Evolutionary conservation across 2,329 filamentous ascomycete genomes (phyloP).

Genomic region (Diaporthe ampelina): DNA sequence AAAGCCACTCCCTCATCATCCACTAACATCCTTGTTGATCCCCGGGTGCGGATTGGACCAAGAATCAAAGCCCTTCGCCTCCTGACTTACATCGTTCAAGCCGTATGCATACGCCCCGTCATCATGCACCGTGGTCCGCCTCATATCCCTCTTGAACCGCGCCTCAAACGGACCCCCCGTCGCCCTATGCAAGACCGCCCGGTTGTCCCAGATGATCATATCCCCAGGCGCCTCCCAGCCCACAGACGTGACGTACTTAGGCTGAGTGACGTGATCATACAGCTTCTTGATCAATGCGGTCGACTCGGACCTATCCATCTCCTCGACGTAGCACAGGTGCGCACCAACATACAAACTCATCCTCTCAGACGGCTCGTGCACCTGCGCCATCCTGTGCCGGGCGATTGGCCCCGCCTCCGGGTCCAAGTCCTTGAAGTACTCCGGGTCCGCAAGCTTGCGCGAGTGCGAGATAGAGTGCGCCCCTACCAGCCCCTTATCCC

Average conservation of each 20-base stretch:
- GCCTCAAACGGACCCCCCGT: slow-evolving; percentile 62
- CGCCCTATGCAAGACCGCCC: slow-evolving; percentile 67
- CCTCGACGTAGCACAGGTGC: slow-evolving; percentile 67
- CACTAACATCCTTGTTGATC: neutral
- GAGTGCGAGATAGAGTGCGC: slow-evolving; percentile 67
- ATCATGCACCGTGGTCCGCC: slow-evolving; percentile 69
- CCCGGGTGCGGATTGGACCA: slow-evolving; percentile 19
- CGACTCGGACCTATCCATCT: slow-evolving; percentile 48
- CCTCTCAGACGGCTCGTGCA: slow-evolving; percentile 64
- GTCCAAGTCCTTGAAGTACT: slow-evolving; percentile 61
- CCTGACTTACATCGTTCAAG: slow-evolving; percentile 47
- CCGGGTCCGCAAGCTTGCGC: slow-evolving; percentile 64
- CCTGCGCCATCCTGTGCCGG: slow-evolving; percentile 64
- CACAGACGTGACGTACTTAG: slow-evolving; percentile 60
- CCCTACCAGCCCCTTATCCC: slow-evolving; percentile 56
- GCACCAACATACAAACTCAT: slow-evolving; percentile 67
- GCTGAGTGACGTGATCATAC: slow-evolving; percentile 61
- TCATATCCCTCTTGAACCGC: slow-evolving; percentile 65
- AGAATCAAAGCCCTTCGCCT: slow-evolving; percentile 45
- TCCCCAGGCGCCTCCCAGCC: slow-evolving; percentile 64
- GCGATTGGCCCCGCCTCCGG: slow-evolving; percentile 54
- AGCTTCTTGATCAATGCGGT: slow-evolving; percentile 55
- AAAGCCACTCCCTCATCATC: neutral
- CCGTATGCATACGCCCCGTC: slow-evolving; percentile 55
- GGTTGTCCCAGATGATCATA: slow-evolving; percentile 72